Evolutionary conservation across 257 asterid species (phyloP).

Genomic region (Lycium barbarum): DNA sequence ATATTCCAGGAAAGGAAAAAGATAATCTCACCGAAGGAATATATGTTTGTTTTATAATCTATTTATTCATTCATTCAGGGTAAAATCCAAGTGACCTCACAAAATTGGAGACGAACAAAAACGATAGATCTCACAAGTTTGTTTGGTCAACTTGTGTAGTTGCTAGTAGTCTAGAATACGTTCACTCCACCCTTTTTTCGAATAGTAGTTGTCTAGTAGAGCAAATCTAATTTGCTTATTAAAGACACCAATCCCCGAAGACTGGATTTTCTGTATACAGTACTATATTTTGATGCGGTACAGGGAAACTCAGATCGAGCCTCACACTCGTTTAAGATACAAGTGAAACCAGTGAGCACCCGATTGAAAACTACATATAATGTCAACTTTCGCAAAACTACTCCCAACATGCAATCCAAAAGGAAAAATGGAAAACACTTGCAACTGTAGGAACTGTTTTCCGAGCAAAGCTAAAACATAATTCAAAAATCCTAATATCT

Average conservation of each 20-base stretch:
- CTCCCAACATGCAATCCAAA: not conserved
- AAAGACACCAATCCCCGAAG: not conserved
- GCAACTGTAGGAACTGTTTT: not conserved
- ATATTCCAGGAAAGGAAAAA: not conserved
- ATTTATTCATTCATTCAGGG: not conserved
- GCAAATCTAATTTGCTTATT: not conserved
- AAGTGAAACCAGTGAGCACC: not conserved
- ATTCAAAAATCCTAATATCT: constrained; percentile 24
- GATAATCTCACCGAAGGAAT: not conserved
- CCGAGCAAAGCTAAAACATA: not conserved
- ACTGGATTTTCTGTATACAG: too few species aligned
- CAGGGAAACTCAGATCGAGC: not conserved
- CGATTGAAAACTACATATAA: not conserved
- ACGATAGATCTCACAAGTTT: not conserved
- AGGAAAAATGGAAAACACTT: constrained; percentile 27
- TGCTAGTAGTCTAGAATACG: not conserved
- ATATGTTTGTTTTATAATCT: not conserved
- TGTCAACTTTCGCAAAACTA: not conserved
- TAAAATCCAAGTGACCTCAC: not conserved
- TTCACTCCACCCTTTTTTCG: not conserved
- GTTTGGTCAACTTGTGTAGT: not conserved
- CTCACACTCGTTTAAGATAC: not conserved
- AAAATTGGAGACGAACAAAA: not conserved
- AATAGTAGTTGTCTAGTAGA: too few species aligned
- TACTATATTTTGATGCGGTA: not conserved